Conservation (phyloP, 2,329 filamentous ascomycete genomes). For the Aspergillus sp. region DNA sequence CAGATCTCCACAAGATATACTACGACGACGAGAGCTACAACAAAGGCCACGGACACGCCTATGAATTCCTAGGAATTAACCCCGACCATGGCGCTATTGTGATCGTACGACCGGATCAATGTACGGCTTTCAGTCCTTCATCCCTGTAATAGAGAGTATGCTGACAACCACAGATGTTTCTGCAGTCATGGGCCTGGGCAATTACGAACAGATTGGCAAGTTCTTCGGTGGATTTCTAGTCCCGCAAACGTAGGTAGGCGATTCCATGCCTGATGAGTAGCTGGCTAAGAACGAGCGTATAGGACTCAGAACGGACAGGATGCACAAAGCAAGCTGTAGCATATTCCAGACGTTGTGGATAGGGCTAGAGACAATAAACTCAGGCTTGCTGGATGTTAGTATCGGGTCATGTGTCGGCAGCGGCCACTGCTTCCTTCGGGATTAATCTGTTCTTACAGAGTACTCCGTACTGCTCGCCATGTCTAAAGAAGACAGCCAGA, state of each 20-base stretch:
- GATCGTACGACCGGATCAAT: conserved; percentile 55
- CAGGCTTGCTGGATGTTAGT: too few species aligned
- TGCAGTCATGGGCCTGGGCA: conserved; percentile 27
- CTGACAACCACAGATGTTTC: conserved; percentile 28
- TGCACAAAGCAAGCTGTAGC: too few species aligned
- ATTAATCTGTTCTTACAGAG: too few species aligned
- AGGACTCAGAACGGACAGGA: too few species aligned
- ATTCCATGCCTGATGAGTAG: too few species aligned
- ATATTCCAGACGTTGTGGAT: too few species aligned
- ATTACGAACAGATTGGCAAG: conserved; percentile 23
- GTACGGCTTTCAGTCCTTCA: conserved; percentile 30
- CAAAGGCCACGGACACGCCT: conserved; percentile 49
- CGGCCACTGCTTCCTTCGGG: too few species aligned
- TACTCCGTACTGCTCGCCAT: too few species aligned
- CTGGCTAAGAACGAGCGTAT: too few species aligned
- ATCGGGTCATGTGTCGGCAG: too few species aligned
- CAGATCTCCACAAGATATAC: conserved; percentile 53
- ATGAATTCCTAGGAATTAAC: conserved; percentile 49
- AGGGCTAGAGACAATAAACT: too few species aligned
- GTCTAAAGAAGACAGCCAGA: too few species aligned
- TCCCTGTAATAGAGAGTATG: neutral
- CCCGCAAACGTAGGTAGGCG: conserved; percentile 5
- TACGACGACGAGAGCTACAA: conserved; percentile 50
- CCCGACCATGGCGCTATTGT: conserved; percentile 40
- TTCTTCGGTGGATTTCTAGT: conserved; percentile 31